Percentiles rank a stretch among this genome's conserved stretches.
These are phyloP conservation scores for Hirsutella thompsonii DNA, from an alignment of 2,329 filamentous ascomycete species.

Conservation along the genomic window DNA sequence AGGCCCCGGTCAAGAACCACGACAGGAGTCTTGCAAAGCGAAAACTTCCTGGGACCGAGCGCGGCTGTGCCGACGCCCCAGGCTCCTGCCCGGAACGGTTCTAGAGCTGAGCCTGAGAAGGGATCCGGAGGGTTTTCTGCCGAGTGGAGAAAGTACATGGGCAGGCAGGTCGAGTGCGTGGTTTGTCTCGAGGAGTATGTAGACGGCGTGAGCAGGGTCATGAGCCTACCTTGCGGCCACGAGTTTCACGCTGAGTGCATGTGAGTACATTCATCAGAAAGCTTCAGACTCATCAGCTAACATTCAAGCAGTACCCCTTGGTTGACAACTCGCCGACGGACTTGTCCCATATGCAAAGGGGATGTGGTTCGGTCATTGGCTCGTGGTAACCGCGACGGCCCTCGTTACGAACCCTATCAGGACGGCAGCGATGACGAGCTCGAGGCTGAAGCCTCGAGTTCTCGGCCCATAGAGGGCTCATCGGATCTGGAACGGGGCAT, in stretches of 20 bases:
- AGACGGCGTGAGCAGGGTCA: slow-evolving; percentile 85
- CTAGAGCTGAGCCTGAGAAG: slow-evolving; percentile 34
- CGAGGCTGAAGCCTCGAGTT: slow-evolving; percentile 20
- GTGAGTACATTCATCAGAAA: slow-evolving; percentile 46
- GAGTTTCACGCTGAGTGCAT: slow-evolving; percentile 99
- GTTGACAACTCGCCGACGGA: slow-evolving; percentile 87
- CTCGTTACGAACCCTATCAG: slow-evolving; percentile 41
- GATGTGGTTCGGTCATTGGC: slow-evolving; percentile 72
- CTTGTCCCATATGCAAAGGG: slow-evolving; percentile 97
- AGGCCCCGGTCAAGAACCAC: slow-evolving; percentile 54
- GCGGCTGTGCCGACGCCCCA: slow-evolving; percentile 25
- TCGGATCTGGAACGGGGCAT: slow-evolving; percentile 32
- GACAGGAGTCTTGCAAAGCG: slow-evolving; percentile 42
- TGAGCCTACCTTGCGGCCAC: slow-evolving; percentile 94
- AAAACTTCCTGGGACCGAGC: slow-evolving; percentile 29
- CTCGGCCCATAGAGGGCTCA: slow-evolving; percentile 16
- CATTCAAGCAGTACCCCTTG: slow-evolving; percentile 63
- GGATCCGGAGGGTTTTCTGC: slow-evolving; percentile 25
- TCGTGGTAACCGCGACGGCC: slow-evolving; percentile 35
- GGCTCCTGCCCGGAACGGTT: slow-evolving; percentile 16
- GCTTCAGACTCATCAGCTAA: slow-evolving; percentile 7
- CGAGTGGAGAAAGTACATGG: slow-evolving; percentile 55
- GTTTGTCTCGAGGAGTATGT: slow-evolving; percentile 95
- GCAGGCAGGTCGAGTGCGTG: slow-evolving; percentile 72
- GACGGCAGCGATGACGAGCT: slow-evolving; percentile 36